Percentiles rank a stretch among this genome's conserved stretches.
Conservation (phyloP, 306 rosid species). For the Pyrus betulifolia region DNA sequence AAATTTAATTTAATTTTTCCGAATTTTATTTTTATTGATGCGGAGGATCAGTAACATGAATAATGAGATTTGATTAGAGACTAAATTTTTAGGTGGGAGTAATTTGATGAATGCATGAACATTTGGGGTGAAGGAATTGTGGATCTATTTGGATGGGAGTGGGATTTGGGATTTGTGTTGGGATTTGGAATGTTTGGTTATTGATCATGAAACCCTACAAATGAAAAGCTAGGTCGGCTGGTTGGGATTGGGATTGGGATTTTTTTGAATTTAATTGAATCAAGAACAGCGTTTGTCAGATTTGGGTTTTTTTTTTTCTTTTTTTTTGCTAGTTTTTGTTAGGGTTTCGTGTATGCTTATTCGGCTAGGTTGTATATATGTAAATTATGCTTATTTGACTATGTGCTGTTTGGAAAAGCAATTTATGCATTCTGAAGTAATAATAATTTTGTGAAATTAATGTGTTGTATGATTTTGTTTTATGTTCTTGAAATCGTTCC, state of each 20-base stretch:
- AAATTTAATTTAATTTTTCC: constrained; percentile 13
- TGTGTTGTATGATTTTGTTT: neutral
- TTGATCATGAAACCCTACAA: too few relatives aligned
- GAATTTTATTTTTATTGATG: neutral
- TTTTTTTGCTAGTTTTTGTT: too few relatives aligned
- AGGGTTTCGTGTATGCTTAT: too few relatives aligned
- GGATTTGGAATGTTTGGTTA: neutral
- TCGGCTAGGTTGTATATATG: neutral
- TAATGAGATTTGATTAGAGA: constrained; percentile 5
- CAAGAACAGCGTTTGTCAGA: too few relatives aligned
- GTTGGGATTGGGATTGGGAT: too few relatives aligned
- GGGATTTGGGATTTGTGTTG: too few relatives aligned
- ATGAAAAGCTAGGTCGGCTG: too few relatives aligned
- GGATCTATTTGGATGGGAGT: neutral
- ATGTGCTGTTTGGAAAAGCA: neutral
- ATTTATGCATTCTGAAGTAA: neutral
- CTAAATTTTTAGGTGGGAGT: constrained; percentile 38
- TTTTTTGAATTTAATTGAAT: too few relatives aligned
- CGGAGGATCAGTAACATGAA: constrained; percentile 11
- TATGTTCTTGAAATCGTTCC: neutral
- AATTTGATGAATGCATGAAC: constrained; percentile 31
- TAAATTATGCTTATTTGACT: neutral
- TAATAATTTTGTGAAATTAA: neutral
- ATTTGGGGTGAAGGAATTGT: neutral
- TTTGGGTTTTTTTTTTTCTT: too few relatives aligned